Evolutionary conservation across 73 alveolate species (phyloP).

Genomic region (Blepharisma japonicum): DNA sequence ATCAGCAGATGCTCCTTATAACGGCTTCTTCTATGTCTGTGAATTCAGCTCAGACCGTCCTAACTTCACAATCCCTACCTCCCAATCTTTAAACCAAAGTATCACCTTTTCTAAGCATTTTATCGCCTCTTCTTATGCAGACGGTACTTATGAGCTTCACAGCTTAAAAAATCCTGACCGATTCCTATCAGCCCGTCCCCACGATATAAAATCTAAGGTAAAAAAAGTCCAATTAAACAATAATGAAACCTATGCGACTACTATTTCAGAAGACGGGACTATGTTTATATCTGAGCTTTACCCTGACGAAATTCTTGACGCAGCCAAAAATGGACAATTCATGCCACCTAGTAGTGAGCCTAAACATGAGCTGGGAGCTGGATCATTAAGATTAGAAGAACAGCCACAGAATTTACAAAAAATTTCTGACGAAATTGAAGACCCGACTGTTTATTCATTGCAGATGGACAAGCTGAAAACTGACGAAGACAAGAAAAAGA

Average conservation of each 20-base stretch:
- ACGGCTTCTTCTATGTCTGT: conserved; percentile 68
- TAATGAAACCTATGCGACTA: conserved; percentile 53
- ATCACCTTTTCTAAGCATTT: not conserved
- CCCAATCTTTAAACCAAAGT: not conserved
- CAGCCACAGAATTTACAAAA: not conserved
- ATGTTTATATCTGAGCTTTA: conserved; percentile 56
- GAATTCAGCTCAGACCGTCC: conserved; percentile 72
- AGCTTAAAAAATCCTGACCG: conserved; percentile 46
- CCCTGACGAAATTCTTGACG: conserved; percentile 52
- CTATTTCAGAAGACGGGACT: conserved; percentile 84
- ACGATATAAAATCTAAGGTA: conserved; percentile 70
- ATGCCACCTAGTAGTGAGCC: conserved; percentile 61
- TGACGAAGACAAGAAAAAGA: conserved; percentile 81
- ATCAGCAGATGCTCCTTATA: conserved; percentile 65
- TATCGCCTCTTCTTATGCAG: conserved; percentile 45
- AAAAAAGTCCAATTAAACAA: conserved; percentile 55
- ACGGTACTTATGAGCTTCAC: conserved; percentile 67
- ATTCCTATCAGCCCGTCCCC: conserved; percentile 56
- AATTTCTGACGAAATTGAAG: conserved; percentile 6
- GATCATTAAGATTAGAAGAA: not conserved
- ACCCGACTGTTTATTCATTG: conserved; percentile 13
- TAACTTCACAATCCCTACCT: conserved; percentile 56
- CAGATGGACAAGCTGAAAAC: conserved; percentile 77
- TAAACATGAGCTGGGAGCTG: conserved; percentile 56
- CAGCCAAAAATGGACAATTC: conserved; percentile 47